These are phyloP conservation scores for Chytridiales sp. DNA, from an alignment of 371 early-diverging fungal species.

Conservation along the genomic window DNA sequence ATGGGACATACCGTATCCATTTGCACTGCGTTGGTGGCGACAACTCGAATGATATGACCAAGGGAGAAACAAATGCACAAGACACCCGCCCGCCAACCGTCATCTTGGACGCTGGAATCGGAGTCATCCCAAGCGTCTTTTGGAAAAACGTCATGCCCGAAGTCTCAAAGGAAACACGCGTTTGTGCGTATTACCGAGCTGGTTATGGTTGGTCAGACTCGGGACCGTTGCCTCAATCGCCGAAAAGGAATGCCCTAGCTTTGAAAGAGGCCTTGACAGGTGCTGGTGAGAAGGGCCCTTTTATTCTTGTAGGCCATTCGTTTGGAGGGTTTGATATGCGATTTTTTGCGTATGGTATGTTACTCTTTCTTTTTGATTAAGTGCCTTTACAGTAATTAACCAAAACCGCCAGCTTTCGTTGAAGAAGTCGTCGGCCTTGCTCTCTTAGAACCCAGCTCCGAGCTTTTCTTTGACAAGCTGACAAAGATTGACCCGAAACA, in stretches of 20 bases:
- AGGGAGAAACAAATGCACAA: too few relatives aligned
- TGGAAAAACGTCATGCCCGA: constrained; percentile 12
- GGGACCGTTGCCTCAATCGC: constrained; percentile 23
- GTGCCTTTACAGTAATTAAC: not conserved
- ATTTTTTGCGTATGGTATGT: constrained; percentile 13
- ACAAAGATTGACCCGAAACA: not conserved
- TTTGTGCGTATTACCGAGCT: constrained; percentile 19
- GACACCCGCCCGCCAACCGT: constrained; percentile 26
- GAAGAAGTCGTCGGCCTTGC: constrained; percentile 22
- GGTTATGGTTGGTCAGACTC: constrained; percentile 25
- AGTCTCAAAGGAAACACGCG: not conserved
- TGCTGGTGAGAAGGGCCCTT: constrained; percentile 23
- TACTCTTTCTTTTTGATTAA: not conserved
- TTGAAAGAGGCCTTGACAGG: constrained; percentile 13
- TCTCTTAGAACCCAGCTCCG: constrained; percentile 20
- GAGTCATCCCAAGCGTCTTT: constrained; percentile 1
- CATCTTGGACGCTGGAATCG: constrained; percentile 20
- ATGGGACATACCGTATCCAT: not conserved
- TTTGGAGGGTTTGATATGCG: constrained; percentile 21
- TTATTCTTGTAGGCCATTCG: constrained; percentile 24
- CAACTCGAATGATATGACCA: not conserved
- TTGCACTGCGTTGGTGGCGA: constrained; percentile 15
- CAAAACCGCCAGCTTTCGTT: constrained; percentile 4
- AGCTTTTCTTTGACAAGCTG: not conserved
- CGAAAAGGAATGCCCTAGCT: constrained; percentile 12